Evolutionary conservation across 2,329 filamentous ascomycete species (phyloP), one percentile per base, ranked within the genome.

Genomic region (Colletotrichum acutatum): DNA sequence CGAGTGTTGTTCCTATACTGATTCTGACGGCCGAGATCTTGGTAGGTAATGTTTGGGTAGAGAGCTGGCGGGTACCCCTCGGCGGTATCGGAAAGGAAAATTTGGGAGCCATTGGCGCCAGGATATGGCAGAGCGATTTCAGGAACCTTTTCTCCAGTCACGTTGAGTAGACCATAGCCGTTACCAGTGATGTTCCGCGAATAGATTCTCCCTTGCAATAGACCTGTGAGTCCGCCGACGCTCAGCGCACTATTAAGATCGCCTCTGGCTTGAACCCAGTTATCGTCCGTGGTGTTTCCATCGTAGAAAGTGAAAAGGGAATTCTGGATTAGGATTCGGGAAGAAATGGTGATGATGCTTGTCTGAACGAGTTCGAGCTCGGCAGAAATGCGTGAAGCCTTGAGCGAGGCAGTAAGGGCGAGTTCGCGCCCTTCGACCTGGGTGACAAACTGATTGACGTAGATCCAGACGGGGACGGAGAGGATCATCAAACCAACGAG

Each of bases 331-430:
- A 92, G 79, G 24, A 92, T 81, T 72, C 91, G 86, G 0, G 94
- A 95, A 7, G 92, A 86, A 57, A 97, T 92, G 67, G 93, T 92
- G 68, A 88, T 86, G 78, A 92, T 93, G 72, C 91, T 92, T 37
- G 93, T 93, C 83, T 95, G 90, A 76, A 97, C 90, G 64, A 98
- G 88, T 64, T 94, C 87, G 68, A 98, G 89, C 79, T 95, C 93
- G 65, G 94, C 92, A 6, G 93, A 87, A 75, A 98, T 88, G 79
- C 96, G 93, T 34, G 93, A 91, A 24, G 95, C 93, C 82, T 98
- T 98, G 79, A 98, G 90, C 3, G 93, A 95, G 7, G 95, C 95
- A 1, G 94, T 94, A 74, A 98, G 87, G 30, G 91, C 86, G 60
- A 98, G 89, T 64, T 92, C 89, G 64, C 89, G 87, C 14, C 89